These are phyloP conservation scores for Hanseniaspora lindneri DNA, from an alignment of 805 yeast species.

Conservation along the genomic window DNA sequence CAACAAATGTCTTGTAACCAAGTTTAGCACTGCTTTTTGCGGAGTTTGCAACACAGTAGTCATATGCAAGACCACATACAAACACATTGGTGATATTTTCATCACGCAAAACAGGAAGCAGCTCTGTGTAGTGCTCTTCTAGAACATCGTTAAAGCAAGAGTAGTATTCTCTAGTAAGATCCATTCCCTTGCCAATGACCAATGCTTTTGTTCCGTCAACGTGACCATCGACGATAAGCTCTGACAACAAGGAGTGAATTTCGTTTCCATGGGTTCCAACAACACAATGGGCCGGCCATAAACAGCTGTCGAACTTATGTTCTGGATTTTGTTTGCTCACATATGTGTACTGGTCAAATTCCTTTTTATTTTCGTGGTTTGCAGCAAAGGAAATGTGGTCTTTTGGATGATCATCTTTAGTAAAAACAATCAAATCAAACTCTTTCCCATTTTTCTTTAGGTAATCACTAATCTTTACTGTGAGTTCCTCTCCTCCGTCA, in stretches of 20 bases:
- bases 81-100: constrained; percentile 47
- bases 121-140: constrained; percentile 57
- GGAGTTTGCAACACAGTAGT: constrained; percentile 70
- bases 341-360: constrained; percentile 43
- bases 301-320: constrained; percentile 24
- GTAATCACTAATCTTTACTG: constrained; percentile 41
- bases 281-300: constrained; percentile 92
- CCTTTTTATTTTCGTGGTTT: constrained; percentile 38
- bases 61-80: constrained; percentile 76
- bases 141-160: constrained; percentile 79
- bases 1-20: constrained; percentile 56
- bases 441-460: constrained; percentile 31
- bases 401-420: constrained; percentile 82
- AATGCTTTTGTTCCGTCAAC: constrained; percentile 19
- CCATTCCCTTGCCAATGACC: constrained; percentile 58
- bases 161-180: constrained; percentile 68
- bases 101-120: constrained; percentile 37
- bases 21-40: constrained; percentile 52
- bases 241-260: constrained; percentile 41
- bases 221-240: not conserved
- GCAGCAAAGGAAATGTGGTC: constrained; percentile 76
- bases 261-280: constrained; percentile 58
- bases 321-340: constrained; percentile 33
- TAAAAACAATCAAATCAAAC: constrained; percentile 58
- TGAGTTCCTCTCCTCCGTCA: constrained; percentile 44